A percentile compares a stretch with the other conserved stretches of the same genome.
These are phyloP conservation scores for Chytriomyces hyalinus DNA, from an alignment of 192 early-diverging fungal species.

Conservation along the genomic window DNA sequence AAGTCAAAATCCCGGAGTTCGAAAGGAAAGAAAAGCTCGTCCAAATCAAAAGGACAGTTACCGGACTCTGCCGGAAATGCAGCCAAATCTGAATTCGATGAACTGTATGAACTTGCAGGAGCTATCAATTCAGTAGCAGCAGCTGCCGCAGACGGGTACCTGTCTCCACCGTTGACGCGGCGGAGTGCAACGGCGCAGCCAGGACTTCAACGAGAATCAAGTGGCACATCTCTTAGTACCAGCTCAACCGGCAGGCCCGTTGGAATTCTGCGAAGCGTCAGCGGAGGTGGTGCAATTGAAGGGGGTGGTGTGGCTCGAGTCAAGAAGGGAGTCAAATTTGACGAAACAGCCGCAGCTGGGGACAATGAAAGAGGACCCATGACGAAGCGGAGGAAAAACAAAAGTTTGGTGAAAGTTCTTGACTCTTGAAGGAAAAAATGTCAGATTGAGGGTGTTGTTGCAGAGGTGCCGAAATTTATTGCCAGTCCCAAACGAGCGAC, in stretches of 20 bases:
- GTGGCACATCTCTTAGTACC: background rate
- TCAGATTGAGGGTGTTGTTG: too few species aligned
- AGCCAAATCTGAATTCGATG: background rate
- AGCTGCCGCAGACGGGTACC: background rate
- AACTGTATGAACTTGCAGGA: background rate
- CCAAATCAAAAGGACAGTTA: background rate
- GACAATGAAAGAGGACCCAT: constrained; percentile 11
- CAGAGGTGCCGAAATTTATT: too few species aligned
- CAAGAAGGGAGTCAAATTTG: constrained; percentile 24
- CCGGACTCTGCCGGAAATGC: background rate
- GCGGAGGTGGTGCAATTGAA: background rate
- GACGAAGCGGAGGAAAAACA: constrained; percentile 15
- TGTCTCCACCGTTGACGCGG: background rate
- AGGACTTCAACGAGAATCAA: background rate
- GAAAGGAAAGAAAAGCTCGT: background rate
- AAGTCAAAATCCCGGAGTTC: background rate
- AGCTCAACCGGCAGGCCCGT: background rate
- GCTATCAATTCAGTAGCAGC: too few species aligned
- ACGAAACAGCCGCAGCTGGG: constrained; percentile 4
- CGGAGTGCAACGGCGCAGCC: background rate
- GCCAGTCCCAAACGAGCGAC: too few species aligned
- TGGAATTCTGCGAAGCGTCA: background rate
- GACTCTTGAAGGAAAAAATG: too few species aligned
- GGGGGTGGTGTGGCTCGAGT: background rate
- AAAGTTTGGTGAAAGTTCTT: background rate